A percentile compares a stretch with the other conserved stretches of the same genome.
Conservation (phyloP, 2,329 filamentous ascomycete species). For the Fusarium torulosum region DNA sequence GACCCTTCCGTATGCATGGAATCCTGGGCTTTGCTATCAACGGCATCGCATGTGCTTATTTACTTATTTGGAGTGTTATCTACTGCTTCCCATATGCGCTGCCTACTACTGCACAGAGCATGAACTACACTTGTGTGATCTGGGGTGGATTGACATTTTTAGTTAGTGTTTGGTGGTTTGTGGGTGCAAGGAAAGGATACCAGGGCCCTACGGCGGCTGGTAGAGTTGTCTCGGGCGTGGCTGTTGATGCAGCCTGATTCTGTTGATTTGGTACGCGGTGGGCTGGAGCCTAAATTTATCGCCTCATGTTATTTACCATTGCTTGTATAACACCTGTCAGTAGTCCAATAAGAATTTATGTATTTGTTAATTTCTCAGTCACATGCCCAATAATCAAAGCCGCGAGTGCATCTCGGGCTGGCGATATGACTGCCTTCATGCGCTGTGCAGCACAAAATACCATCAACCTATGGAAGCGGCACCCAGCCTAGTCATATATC, state of each 20-base stretch:
- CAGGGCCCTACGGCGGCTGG: constrained; percentile 44
- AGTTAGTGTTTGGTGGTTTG: constrained; percentile 58
- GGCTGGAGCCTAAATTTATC: neutral
- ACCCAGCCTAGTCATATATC: neutral
- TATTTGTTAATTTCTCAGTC: neutral
- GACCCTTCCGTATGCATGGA: constrained; percentile 68
- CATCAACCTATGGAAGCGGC: neutral
- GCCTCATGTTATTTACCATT: neutral
- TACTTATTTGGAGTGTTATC: constrained; percentile 71
- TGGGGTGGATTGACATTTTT: constrained; percentile 58
- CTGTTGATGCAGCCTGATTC: constrained; percentile 35
- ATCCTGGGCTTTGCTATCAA: constrained; percentile 64
- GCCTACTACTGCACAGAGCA: constrained; percentile 60
- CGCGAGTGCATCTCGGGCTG: neutral
- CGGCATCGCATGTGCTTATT: constrained; percentile 66
- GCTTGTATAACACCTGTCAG: neutral
- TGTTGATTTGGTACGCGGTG: neutral
- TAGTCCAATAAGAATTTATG: neutral
- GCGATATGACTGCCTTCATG: neutral
- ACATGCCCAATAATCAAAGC: neutral
- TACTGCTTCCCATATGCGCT: constrained; percentile 69
- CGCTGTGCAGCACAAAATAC: constrained; percentile 1
- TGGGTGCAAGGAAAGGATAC: constrained; percentile 47
- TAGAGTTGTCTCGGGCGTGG: constrained; percentile 38
- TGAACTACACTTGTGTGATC: constrained; percentile 66